These are phyloP conservation scores for Hura crepitans DNA, from an alignment of 441 rosid genomes.

Conservation along the genomic window DNA sequence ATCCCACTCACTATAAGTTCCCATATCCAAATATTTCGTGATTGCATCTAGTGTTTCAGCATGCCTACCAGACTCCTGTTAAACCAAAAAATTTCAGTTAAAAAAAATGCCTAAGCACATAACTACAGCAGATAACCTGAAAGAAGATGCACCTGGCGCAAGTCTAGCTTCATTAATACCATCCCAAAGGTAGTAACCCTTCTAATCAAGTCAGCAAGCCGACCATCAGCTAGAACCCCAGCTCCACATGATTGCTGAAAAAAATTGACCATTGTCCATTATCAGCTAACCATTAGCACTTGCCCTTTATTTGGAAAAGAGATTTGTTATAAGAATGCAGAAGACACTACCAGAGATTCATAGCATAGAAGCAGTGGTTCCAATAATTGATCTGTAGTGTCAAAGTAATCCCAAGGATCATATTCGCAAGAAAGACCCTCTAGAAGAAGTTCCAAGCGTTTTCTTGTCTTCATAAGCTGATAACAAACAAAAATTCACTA, in stretches of 20 bases:
- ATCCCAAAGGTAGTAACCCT: slow-evolving; percentile 91
- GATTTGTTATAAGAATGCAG: slow-evolving; percentile 5
- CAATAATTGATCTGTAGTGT: slow-evolving; percentile 70
- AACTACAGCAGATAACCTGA: slow-evolving; percentile 7
- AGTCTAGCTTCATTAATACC: slow-evolving; percentile 92
- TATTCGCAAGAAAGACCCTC: slow-evolving; percentile 89
- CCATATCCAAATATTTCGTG: slow-evolving; percentile 86
- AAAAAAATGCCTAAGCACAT: slow-evolving; percentile 6
- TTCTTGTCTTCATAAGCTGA: slow-evolving; percentile 80
- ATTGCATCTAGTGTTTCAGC: slow-evolving; percentile 86
- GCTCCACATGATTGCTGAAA: slow-evolving; percentile 81
- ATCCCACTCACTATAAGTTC: slow-evolving; percentile 88
- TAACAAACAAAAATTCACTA: slow-evolving; percentile 19
- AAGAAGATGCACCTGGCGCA: slow-evolving; percentile 66
- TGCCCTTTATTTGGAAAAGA: slow-evolving; percentile 13
- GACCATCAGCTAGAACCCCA: slow-evolving; percentile 86
- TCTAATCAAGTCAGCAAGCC: slow-evolving; percentile 85
- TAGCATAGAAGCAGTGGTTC: slow-evolving; percentile 84
- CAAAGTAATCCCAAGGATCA: slow-evolving; percentile 74
- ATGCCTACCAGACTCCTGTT: slow-evolving; percentile 87
- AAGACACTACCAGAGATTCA: slow-evolving; percentile 67
- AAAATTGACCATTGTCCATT: slow-evolving; percentile 22
- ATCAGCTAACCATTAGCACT: slow-evolving; percentile 10
- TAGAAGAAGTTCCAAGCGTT: slow-evolving; percentile 75
- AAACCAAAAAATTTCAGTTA: slow-evolving; percentile 22